Conservation (phyloP, 108 stramenopile genomes). For the Cyclostephanos tholiformis region DNA sequence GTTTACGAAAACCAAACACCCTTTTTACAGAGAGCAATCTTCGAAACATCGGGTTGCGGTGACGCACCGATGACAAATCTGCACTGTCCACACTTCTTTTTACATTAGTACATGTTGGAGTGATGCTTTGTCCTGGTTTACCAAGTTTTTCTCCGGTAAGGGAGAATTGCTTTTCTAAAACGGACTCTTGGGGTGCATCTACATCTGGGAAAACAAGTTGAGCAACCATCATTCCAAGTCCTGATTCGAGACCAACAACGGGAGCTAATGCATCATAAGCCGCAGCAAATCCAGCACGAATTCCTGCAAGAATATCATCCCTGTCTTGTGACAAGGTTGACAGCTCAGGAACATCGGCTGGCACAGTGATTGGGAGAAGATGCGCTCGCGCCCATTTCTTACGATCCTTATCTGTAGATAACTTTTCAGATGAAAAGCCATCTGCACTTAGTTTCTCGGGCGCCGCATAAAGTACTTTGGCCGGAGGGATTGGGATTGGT, state of each 20-base stretch:
- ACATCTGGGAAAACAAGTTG: constrained; percentile 40
- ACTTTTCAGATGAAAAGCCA: neutral
- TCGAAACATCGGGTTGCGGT: neutral
- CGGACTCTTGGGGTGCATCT: constrained; percentile 12
- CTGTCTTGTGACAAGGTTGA: constrained; percentile 61
- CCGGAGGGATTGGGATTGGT: constrained; percentile 68
- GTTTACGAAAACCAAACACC: neutral
- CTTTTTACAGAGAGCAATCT: constrained; percentile 10
- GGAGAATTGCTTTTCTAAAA: constrained; percentile 8
- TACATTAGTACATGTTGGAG: neutral
- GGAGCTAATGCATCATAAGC: constrained; percentile 75
- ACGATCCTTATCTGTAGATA: constrained; percentile 20
- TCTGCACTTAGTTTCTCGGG: constrained; percentile 24
- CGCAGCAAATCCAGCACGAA: constrained; percentile 71
- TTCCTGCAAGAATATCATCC: constrained; percentile 67
- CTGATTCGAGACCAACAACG: constrained; percentile 39
- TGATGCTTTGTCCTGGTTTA: constrained; percentile 1
- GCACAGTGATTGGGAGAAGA: constrained; percentile 68
- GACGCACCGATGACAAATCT: constrained; percentile 11
- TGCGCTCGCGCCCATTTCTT: constrained; percentile 66
- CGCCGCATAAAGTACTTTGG: constrained; percentile 67
- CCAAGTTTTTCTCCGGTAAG: constrained; percentile 35
- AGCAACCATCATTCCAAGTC: constrained; percentile 33
- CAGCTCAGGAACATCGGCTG: constrained; percentile 62
- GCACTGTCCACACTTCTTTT: neutral